A percentile compares a stretch with the other conserved stretches of the same genome.
Conservation (phyloP, 257 asterid genomes). For the Solanum tarijense region DNA sequence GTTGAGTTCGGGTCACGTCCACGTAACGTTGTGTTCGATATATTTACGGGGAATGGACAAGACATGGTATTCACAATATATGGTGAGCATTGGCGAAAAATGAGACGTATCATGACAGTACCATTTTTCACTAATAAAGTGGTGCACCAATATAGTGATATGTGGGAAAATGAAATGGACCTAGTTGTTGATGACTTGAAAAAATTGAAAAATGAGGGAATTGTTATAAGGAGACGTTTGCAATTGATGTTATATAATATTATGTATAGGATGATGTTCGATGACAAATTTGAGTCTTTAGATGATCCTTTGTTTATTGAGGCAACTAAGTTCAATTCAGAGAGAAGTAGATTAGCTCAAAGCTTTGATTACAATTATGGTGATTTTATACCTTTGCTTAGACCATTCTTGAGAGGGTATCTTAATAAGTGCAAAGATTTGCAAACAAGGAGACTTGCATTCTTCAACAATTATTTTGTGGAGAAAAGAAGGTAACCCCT, state of each 20-base stretch:
- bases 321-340: slow-evolving; percentile 78
- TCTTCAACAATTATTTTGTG: slow-evolving; percentile 73
- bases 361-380: slow-evolving; percentile 93
- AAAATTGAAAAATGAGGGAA: slow-evolving; percentile 61
- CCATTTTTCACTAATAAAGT: slow-evolving; percentile 91
- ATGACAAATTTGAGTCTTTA: slow-evolving; percentile 69
- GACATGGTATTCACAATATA: slow-evolving; percentile 96
- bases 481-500: slow-evolving; percentile 62
- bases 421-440: slow-evolving; percentile 69
- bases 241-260: slow-evolving; percentile 93
- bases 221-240: slow-evolving; percentile 58
- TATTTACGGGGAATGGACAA: slow-evolving; percentile 85
- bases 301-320: slow-evolving; percentile 67
- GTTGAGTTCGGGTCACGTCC: slow-evolving; percentile 91
- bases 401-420: slow-evolving; percentile 86
- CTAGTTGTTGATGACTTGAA: slow-evolving; percentile 72
- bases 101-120: slow-evolving; percentile 85
- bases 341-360: slow-evolving; percentile 89
- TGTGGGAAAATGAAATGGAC: slow-evolving; percentile 81
- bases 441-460: slow-evolving; percentile 54
- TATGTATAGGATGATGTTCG: slow-evolving; percentile 83
- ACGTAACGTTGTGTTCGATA: slow-evolving; percentile 77
- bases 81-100: slow-evolving; percentile 97
- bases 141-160: slow-evolving; percentile 62
- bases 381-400: slow-evolving; percentile 79